Base-by-base conservation (phyloP, 2,329 filamentous ascomycete genomes). In the Beauveria rudraprayagi region DNA sequence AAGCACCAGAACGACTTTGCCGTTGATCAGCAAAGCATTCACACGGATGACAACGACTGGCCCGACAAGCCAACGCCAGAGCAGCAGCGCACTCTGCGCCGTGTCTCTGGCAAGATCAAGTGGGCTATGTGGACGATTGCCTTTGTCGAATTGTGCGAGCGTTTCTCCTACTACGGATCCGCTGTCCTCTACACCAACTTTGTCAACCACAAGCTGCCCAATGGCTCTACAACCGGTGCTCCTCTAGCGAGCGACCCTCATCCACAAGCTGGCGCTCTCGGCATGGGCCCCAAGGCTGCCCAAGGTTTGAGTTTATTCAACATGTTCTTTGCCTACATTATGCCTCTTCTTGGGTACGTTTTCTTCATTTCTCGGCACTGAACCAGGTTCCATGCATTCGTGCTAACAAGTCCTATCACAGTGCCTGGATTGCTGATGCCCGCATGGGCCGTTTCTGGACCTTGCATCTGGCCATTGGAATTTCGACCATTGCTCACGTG, bases 81-180 rank as follows among this genome's bases (percentile, higher is more conserved):
- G 69, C 86, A 89, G 63, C 71, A 85, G 63, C 70, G 65, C 16
- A 86, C 83, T 0, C 80, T 89, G n/a, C 81, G 78, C 55, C 83
- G 84, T 67, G 81, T 89, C 24, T 83, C 85, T 14, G 86, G 84
- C 64, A 79, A 79, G 68, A 83, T 91, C 63, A 84, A 85, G 54
- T 85, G 81, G 80, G 76, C 80, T 60, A 82, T 87, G 62, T 91
- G 85, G 74, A 86, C 84, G 28, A 83, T 92, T 62, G 87, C 86
- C 53, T 85, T 90, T 64, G 83, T 89, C 62, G 89, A 92, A 73
- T 76, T 90, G 61, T 89, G 86, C 75, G 89, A 92, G 75, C 85
- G 88, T 54, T 90, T 90, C 75, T 88, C 85, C 16, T 92, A 90
- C 81, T 91, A 91, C 69, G 89, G 88, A 60, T 86, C 85, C 5